Conservation (phyloP, 306 rosid genomes). For the Cyclanthera cordifolia region DNA sequence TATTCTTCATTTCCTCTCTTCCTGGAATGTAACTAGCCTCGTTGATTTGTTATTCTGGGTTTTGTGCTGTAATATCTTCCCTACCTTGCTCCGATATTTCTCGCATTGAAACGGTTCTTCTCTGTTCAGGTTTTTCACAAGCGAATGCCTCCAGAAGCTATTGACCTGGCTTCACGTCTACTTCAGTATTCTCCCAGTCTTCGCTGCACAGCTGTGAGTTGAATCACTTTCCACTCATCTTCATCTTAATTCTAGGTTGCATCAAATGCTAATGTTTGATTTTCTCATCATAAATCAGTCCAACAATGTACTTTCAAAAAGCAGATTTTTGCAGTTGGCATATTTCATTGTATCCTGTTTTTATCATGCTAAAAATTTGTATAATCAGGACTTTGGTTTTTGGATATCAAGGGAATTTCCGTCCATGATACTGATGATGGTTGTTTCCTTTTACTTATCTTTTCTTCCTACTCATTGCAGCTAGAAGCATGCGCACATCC, state of each 20-base stretch:
- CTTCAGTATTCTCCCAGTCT: constrained; percentile 96
- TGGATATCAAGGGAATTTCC: not conserved
- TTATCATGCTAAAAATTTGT: not conserved
- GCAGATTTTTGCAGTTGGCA: not conserved
- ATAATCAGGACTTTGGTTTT: not conserved
- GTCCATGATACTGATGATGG: not conserved
- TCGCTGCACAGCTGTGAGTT: constrained; percentile 88
- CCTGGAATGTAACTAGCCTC: not conserved
- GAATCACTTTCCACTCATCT: not conserved
- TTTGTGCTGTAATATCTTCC: not conserved
- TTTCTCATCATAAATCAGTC: not conserved
- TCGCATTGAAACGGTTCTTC: constrained; percentile 12
- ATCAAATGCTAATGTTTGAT: not conserved
- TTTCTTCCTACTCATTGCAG: constrained; percentile 30
- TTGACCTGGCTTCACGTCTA: constrained; percentile 94
- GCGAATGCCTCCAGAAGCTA: constrained; percentile 97
- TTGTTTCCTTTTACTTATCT: constrained; percentile 7
- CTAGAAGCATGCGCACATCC: constrained; percentile 89
- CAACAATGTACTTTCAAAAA: not conserved
- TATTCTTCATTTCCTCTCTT: not conserved
- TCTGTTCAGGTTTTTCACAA: constrained; percentile 72
- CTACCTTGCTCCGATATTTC: not conserved
- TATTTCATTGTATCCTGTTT: not conserved
- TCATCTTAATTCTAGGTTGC: not conserved
- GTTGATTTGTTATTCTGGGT: not conserved